phyloP scores from a whole-genome alignment of 306 rosid species.

The Senna tora region DNA sequence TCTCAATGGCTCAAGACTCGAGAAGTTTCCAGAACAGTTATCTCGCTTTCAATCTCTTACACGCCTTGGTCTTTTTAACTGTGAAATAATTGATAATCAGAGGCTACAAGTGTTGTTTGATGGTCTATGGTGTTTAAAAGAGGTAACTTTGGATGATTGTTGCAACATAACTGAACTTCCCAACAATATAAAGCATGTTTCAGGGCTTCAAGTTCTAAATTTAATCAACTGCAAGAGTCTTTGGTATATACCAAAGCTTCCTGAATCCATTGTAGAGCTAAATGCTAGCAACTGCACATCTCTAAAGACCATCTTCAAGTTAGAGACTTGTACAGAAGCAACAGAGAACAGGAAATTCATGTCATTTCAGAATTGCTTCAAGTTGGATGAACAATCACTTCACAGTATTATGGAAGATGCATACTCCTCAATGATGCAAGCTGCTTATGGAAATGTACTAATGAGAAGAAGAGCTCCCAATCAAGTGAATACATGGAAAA shows the following conservation, averaged over 20 bases:
- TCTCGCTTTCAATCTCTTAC: too few species aligned
- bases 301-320: background rate
- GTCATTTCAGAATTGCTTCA: background rate
- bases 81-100: too few species aligned
- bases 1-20: too few species aligned
- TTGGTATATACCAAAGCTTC: constrained; percentile 32
- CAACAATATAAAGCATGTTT: background rate
- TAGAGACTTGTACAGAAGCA: background rate
- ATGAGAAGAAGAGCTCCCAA: too few species aligned
- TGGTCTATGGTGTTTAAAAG: too few species aligned
- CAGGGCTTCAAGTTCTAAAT: background rate
- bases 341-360: background rate
- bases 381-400: background rate
- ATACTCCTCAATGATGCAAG: background rate
- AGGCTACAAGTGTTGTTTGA: too few species aligned
- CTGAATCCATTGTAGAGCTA: background rate
- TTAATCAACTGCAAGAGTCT: background rate
- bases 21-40: too few species aligned
- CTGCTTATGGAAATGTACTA: too few species aligned
- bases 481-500: too few species aligned
- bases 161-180: background rate
- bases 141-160: too few species aligned
- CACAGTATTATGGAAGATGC: background rate
- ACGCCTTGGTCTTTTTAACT: too few species aligned
- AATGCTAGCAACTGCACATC: constrained; percentile 25